Conservation (phyloP, 331 rosid species). For the Prunus yedoensis region DNA sequence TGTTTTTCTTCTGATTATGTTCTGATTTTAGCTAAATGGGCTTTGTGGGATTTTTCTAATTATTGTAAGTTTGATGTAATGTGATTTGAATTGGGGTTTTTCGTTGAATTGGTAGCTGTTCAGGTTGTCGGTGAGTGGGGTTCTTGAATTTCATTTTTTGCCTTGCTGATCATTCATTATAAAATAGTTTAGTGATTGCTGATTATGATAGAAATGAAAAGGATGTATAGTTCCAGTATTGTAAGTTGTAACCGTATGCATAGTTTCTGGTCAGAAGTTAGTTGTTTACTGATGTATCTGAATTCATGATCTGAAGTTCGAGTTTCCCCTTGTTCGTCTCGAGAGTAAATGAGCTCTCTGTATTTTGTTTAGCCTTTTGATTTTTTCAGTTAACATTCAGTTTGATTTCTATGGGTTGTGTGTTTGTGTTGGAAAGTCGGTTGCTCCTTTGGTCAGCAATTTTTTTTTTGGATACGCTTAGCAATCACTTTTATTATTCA, state of each 20-base stretch:
- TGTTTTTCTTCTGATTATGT: slow-evolving; percentile 13
- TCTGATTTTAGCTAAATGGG: slow-evolving; percentile 5
- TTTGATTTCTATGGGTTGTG: neutral
- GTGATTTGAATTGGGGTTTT: slow-evolving; percentile 21
- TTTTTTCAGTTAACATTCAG: neutral
- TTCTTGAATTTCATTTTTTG: neutral
- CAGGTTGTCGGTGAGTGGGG: neutral
- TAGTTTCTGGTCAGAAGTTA: neutral
- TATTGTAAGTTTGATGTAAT: neutral
- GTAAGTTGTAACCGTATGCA: neutral
- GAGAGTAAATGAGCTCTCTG: neutral
- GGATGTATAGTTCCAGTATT: neutral
- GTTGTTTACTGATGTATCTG: neutral
- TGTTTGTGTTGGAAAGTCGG: neutral
- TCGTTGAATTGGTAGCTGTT: slow-evolving; percentile 9
- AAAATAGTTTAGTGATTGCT: neutral
- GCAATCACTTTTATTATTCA: neutral
- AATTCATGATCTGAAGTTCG: slow-evolving; percentile 1
- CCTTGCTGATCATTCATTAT: neutral
- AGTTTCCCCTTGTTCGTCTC: slow-evolving; percentile 17
- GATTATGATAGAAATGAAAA: neutral
- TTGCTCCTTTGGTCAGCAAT: neutral
- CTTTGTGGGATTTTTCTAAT: neutral
- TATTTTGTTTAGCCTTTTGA: neutral
- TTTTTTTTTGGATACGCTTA: neutral